These are phyloP conservation scores for Alternaria dauci DNA, from an alignment of 2,329 filamentous ascomycete species.

Conservation along the genomic window DNA sequence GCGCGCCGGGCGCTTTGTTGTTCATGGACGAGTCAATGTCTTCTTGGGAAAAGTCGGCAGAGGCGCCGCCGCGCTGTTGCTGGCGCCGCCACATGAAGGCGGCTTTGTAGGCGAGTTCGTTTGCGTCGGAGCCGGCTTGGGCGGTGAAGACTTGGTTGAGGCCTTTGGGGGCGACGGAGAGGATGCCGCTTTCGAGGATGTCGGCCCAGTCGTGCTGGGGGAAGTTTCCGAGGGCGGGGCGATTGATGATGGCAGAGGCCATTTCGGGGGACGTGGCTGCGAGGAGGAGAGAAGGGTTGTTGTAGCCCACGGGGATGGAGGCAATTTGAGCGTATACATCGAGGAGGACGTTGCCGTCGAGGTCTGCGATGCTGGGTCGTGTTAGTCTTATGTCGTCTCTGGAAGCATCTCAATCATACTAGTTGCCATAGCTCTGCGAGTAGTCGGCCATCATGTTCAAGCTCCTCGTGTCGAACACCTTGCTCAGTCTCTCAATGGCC, in stretches of 20 bases:
- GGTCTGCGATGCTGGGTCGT: constrained; percentile 64
- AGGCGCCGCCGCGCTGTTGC: constrained; percentile 77
- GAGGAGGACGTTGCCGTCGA: constrained; percentile 75
- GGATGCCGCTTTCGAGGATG: constrained; percentile 79
- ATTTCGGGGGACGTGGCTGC: constrained; percentile 80
- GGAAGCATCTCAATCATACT: constrained; percentile 54
- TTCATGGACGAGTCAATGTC: constrained; percentile 80
- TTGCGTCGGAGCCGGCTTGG: constrained; percentile 88
- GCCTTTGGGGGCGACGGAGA: constrained; percentile 83
- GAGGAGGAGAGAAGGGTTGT: constrained; percentile 78
- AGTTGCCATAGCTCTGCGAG: constrained; percentile 70
- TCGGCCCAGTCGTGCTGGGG: constrained; percentile 84
- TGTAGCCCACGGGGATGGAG: constrained; percentile 91
- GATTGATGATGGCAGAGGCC: constrained; percentile 82
- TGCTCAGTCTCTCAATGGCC: constrained; percentile 73
- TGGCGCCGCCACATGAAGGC: constrained; percentile 93
- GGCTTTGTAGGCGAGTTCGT: constrained; percentile 94
- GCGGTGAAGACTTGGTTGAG: constrained; percentile 90
- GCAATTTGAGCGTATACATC: constrained; percentile 90
- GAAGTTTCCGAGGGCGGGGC: constrained; percentile 90
- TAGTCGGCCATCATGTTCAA: constrained; percentile 68
- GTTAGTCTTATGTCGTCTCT: constrained; percentile 7
- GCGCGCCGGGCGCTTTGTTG: constrained; percentile 80
- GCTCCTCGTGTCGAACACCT: constrained; percentile 85
- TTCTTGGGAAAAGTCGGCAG: constrained; percentile 80